A percentile compares a stretch with the other conserved stretches of the same genome.
phyloP scores from a whole-genome alignment of 495 filamentous ascomycete genomes.

The Apiosordaria backusii region DNA sequence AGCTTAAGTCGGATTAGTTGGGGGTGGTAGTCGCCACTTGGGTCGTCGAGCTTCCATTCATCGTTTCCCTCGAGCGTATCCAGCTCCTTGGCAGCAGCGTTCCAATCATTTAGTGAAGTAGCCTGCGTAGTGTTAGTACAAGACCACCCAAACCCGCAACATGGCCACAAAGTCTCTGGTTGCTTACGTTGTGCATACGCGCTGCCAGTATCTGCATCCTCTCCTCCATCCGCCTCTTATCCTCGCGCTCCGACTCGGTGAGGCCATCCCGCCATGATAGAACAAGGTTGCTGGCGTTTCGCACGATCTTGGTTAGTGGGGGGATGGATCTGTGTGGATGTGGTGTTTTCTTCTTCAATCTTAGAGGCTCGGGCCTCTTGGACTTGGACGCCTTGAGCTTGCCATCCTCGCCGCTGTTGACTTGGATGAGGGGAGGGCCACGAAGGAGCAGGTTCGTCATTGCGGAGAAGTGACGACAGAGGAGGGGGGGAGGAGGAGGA shows the following conservation, averaged over 20 bases:
- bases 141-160: not conserved
- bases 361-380: not conserved
- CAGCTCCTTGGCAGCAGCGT: constrained; percentile 66
- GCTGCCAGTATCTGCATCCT: constrained; percentile 60
- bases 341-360: constrained; percentile 14
- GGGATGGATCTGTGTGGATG: constrained; percentile 13
- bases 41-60: constrained; percentile 66
- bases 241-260: constrained; percentile 51
- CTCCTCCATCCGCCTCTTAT: constrained; percentile 51
- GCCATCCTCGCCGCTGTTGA: constrained; percentile 10
- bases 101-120: constrained; percentile 61
- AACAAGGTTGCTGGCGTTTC: constrained; percentile 43
- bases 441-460: constrained; percentile 31
- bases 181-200: constrained; percentile 56
- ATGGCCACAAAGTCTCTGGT: not conserved
- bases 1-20: constrained; percentile 64
- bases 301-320: constrained; percentile 25
- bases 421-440: constrained; percentile 16
- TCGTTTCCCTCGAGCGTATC: constrained; percentile 79
- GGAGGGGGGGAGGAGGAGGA: not conserved
- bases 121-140: constrained; percentile 44
- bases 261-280: constrained; percentile 54
- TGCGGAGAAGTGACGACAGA: constrained; percentile 5
- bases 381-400: constrained; percentile 5
- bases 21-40: constrained; percentile 62